Percentiles rank a stretch among this genome's conserved stretches.
Conservation (phyloP, 768 basidiomycete species). For the Trametes cingulata region DNA sequence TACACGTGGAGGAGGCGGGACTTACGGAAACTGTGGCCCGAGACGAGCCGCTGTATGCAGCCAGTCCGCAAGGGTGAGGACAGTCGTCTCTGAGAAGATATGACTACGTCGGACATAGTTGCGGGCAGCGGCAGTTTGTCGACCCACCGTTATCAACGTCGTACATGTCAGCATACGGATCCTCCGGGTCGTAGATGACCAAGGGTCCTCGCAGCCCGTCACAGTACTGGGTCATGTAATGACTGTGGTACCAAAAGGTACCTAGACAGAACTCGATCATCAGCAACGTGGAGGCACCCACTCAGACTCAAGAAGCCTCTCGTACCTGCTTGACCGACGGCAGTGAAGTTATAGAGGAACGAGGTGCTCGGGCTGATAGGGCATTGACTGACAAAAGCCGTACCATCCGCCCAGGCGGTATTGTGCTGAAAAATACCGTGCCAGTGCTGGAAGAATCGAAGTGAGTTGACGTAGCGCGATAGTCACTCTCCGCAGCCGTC, state of each 20-base stretch:
- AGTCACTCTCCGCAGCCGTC: no score
- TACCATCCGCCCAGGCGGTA: conserved; percentile 47
- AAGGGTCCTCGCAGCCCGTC: conserved; percentile 44
- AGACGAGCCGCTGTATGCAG: conserved; percentile 28
- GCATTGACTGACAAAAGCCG: conserved; percentile 45
- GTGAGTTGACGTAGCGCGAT: no score
- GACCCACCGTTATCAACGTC: conserved; percentile 34
- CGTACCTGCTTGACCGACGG: conserved; percentile 30
- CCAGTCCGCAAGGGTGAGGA: conserved; percentile 53
- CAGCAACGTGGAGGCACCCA: no score
- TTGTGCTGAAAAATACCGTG: conserved; percentile 48
- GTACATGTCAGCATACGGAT: conserved; percentile 32
- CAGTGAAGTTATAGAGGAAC: conserved; percentile 40
- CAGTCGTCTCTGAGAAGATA: conserved; percentile 39
- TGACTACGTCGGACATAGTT: background rate
- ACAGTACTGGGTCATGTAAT: conserved; percentile 41
- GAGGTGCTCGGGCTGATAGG: conserved; percentile 38
- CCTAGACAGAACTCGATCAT: conserved; percentile 12
- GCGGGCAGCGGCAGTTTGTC: background rate
- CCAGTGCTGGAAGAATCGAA: conserved; percentile 34
- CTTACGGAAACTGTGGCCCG: conserved; percentile 20
- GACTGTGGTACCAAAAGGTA: conserved; percentile 46
- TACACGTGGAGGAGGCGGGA: background rate
- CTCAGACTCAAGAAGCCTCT: background rate
- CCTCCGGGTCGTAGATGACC: conserved; percentile 35